Evolutionary conservation across 164 flowering plant species (phyloP).

Genomic region (Tinospora cordifolia): DNA sequence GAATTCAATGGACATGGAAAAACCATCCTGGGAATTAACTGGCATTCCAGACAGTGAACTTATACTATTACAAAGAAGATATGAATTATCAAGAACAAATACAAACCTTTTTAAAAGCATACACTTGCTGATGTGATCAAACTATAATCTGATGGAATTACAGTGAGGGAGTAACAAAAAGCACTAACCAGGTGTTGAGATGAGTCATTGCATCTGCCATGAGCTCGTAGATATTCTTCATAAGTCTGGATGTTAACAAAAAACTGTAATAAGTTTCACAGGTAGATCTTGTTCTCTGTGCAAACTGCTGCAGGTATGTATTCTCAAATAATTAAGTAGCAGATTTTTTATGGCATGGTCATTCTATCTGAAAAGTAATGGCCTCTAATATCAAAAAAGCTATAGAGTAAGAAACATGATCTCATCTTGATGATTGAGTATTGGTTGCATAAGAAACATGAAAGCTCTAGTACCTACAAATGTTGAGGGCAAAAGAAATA

Average conservation of each 20-base stretch:
- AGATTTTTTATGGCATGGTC: too few relatives aligned
- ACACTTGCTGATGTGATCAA: not conserved
- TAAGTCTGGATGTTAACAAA: constrained; percentile 52
- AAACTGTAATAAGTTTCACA: constrained; percentile 8
- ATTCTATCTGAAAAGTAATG: too few relatives aligned
- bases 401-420: too few relatives aligned
- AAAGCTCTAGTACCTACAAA: too few relatives aligned
- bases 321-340: too few relatives aligned
- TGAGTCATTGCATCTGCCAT: constrained; percentile 37
- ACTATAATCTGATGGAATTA: not conserved
- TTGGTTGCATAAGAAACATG: too few relatives aligned
- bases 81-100: not conserved
- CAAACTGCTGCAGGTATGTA: not conserved
- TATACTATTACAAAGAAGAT: not conserved
- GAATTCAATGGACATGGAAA: not conserved
- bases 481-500: too few relatives aligned
- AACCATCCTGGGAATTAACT: not conserved
- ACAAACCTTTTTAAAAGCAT: not conserved
- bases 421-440: too few relatives aligned
- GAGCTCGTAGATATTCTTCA: constrained; percentile 74
- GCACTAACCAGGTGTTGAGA: constrained; percentile 37
- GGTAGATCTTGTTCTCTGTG: not conserved
- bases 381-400: too few relatives aligned
- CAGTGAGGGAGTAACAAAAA: constrained; percentile 4
- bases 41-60: not conserved